Percentiles rank a stretch among this genome's conserved stretches.
Evolutionary conservation across 805 yeast genomes (phyloP).

Genomic region (Candida rishiriensis): DNA sequence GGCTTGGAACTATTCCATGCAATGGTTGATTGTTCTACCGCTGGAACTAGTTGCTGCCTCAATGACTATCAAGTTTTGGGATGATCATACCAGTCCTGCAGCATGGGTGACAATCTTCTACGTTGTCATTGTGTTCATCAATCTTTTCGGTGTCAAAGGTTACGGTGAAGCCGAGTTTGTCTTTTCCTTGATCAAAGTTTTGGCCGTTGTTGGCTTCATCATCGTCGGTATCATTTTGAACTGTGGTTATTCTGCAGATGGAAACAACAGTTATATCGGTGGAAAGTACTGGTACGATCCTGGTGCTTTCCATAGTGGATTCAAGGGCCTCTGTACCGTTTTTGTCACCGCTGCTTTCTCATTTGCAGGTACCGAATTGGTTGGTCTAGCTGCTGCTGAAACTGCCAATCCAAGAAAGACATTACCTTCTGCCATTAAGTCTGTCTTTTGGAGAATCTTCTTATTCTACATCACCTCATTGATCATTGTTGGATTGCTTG

Average conservation of each 20-base stretch:
- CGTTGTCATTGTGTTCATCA: conserved; percentile 41
- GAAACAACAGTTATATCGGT: conserved; percentile 42
- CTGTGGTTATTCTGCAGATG: conserved; percentile 55
- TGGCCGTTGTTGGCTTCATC: conserved; percentile 50
- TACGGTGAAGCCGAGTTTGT: conserved; percentile 61
- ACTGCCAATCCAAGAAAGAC: conserved; percentile 50
- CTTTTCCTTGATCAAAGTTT: conserved; percentile 46
- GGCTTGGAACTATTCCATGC: conserved; percentile 49
- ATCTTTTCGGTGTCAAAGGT: conserved; percentile 53
- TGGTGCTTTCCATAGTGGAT: conserved; percentile 42
- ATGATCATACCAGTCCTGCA: conserved; percentile 37
- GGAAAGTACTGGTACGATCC: conserved; percentile 53
- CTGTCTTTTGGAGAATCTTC: conserved; percentile 52
- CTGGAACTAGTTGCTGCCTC: conserved; percentile 47
- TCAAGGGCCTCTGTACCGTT: conserved; percentile 57
- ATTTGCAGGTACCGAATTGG: conserved; percentile 56
- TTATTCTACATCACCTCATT: conserved; percentile 48
- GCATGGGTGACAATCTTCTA: conserved; percentile 50
- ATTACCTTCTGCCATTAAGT: conserved; percentile 54
- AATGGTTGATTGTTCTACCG: conserved; percentile 46
- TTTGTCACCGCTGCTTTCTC: conserved; percentile 54
- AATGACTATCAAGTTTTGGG: conserved; percentile 43
- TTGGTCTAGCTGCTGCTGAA: conserved; percentile 58
- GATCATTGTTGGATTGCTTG: conserved; percentile 48
- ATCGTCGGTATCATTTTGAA: conserved; percentile 46